Conservation (phyloP, 148 eudicot species). For the Cornus suecica region DNA sequence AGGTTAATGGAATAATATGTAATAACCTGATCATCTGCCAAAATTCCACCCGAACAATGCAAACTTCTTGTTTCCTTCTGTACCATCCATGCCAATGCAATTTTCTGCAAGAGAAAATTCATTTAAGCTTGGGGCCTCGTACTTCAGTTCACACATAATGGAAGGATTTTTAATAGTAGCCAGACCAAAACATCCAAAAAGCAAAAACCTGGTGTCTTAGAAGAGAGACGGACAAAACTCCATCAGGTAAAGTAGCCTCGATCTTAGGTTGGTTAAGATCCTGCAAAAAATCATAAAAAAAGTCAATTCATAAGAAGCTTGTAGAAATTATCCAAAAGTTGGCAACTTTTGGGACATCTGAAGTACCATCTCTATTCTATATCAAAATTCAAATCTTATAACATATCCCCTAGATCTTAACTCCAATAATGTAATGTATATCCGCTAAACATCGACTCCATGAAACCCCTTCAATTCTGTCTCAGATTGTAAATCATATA, state of each 20-base stretch:
- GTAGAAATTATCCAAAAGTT: neutral
- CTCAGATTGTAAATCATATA: no score
- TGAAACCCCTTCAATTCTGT: no score
- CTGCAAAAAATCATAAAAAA: constrained; percentile 40
- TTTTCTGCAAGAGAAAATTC: constrained; percentile 53
- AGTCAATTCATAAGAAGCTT: neutral
- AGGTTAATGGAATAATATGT: neutral
- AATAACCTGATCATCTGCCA: constrained; percentile 97
- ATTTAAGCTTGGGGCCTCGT: constrained; percentile 3
- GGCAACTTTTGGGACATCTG: neutral
- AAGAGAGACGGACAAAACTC: constrained; percentile 74
- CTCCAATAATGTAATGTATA: no score
- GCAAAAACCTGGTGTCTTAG: constrained; percentile 82
- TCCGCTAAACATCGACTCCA: no score
- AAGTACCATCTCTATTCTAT: neutral
- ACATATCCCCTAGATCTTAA: no score
- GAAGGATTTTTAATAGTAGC: neutral
- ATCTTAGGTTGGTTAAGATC: constrained; percentile 68
- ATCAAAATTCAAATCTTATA: neutral
- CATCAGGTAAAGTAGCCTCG: constrained; percentile 66
- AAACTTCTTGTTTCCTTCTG: constrained; percentile 70
- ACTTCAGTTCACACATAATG: neutral
- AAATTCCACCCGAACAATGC: constrained; percentile 85
- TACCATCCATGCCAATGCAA: constrained; percentile 97
- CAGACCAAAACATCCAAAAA: constrained; percentile 5